Evolutionary conservation across 2,329 filamentous ascomycete species (phyloP), one percentile per base, ranked within the genome.

Genomic region (Ambrosiella beaveri): DNA sequence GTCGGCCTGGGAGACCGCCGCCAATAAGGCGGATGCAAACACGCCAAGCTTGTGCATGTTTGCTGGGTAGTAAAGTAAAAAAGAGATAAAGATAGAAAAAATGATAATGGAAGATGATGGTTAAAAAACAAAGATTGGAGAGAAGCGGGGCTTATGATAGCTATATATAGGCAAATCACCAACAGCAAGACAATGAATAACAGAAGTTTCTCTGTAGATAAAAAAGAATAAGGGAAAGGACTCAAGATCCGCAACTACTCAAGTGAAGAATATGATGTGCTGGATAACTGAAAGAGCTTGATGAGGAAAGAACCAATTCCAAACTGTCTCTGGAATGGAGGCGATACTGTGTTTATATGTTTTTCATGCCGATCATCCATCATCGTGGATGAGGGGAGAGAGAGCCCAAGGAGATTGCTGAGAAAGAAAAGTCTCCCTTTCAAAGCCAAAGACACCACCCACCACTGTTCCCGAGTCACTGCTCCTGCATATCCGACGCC

Each of bases 1-100:
- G 11, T 57, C 52, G 12, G 59, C 44, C 12, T 57, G 44, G 41
- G 55, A 41, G 38, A 60, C 59, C 36, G 55, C 59, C 27, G 55
- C 59, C 27, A 60, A 19, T 40, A 60, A 49, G 44, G 55, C 59
- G 19, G 55, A 60, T 9, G 59, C 59, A 57, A 57, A 60, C 49
- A 60, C 55, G 50, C 50, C 39, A 13, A 60, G 55, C 54, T 57
- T 60, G 51, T 58, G 55, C 56, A 57, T 57, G 49, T 39, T 56
- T 35, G 35, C 38, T 19, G 27, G 1, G 19, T 17, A 15, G 38
- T 47, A 47, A 38, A 47, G 19, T 27, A 50, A 13, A 56, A 47
- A 56, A 15, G n/a, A 35, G 15, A 56, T 35, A n/a, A 37, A 49
- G 17, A 35, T n/a, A 39, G 7, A 36, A 17, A 27, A 27, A 35